A percentile compares a stretch with the other conserved stretches of the same genome.
These are phyloP conservation scores for Eustoma russellianum DNA, from an alignment of 257 asterid species.

Conservation along the genomic window DNA sequence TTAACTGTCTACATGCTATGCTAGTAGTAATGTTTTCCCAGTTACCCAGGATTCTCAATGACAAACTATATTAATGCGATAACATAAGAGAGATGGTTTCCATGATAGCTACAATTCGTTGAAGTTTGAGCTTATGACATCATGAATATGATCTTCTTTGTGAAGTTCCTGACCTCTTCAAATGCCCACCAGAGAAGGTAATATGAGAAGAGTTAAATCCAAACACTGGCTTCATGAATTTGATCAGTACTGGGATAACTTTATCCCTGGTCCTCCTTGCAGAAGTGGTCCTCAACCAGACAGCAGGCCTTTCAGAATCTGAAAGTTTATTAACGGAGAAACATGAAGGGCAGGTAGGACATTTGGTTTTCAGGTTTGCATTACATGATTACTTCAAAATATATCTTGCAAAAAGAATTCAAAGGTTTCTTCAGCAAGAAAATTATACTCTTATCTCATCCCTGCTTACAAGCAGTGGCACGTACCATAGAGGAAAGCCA, in stretches of 20 bases:
- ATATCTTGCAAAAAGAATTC: neutral
- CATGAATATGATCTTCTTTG: neutral
- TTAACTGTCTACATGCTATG: neutral
- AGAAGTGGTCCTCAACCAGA: constrained; percentile 65
- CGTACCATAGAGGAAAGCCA: constrained; percentile 85
- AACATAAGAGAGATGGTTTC: neutral
- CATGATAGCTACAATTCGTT: too few species aligned
- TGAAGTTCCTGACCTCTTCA: constrained; percentile 44
- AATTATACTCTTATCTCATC: too few species aligned
- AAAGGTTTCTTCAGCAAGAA: neutral
- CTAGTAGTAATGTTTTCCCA: neutral
- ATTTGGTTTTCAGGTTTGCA: neutral
- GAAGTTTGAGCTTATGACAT: too few species aligned
- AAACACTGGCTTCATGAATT: constrained; percentile 71
- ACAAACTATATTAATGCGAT: neutral
- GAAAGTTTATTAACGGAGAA: constrained; percentile 4
- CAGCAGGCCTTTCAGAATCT: constrained; percentile 77
- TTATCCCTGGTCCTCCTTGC: constrained; percentile 50
- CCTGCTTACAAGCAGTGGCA: neutral
- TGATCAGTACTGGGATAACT: constrained; percentile 44
- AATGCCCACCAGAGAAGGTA: constrained; percentile 53
- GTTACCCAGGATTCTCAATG: neutral
- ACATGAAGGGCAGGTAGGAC: neutral
- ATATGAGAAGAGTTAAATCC: constrained; percentile 71
- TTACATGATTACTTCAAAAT: neutral